Percentiles rank a stretch among this genome's conserved stretches.
phyloP scores from a whole-genome alignment of 2,329 filamentous ascomycete genomes.

The Ambrosiella cleistominuta region DNA sequence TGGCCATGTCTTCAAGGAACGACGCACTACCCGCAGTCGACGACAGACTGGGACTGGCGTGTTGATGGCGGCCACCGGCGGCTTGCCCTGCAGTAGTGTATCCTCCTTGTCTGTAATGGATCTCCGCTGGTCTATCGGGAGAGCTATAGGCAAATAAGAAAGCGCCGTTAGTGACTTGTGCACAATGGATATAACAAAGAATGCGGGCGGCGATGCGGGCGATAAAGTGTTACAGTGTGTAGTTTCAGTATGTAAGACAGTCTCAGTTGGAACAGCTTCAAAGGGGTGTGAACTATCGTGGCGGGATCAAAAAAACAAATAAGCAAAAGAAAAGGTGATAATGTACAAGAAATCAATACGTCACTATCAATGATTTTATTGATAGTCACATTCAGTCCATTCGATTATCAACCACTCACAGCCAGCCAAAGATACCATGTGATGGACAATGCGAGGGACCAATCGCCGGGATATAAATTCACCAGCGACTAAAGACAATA shows the following conservation, averaged over 20 bases:
- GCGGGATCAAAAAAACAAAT: neutral
- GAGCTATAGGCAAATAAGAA: constrained; percentile 26
- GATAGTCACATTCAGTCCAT: neutral
- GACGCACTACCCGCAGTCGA: constrained; percentile 45
- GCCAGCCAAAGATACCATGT: neutral
- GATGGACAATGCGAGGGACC: neutral
- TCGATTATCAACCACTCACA: neutral
- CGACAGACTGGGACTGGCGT: constrained; percentile 41
- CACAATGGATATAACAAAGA: neutral
- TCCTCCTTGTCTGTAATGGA: constrained; percentile 30
- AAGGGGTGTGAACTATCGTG: neutral
- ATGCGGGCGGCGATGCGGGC: neutral
- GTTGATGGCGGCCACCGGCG: constrained; percentile 19
- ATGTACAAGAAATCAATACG: neutral
- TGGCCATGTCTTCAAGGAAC: constrained; percentile 52
- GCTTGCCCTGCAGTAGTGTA: neutral
- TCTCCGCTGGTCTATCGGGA: constrained; percentile 34
- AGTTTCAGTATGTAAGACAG: neutral
- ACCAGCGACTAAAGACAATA: neutral
- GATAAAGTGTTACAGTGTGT: neutral
- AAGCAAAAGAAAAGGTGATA: neutral
- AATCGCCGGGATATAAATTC: neutral
- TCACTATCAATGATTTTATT: neutral
- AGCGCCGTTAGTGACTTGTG: neutral
- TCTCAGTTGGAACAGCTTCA: neutral